Evolutionary conservation across 2,329 filamentous ascomycete genomes (phyloP).

Genomic region (Ambrosiella cleistominuta): DNA sequence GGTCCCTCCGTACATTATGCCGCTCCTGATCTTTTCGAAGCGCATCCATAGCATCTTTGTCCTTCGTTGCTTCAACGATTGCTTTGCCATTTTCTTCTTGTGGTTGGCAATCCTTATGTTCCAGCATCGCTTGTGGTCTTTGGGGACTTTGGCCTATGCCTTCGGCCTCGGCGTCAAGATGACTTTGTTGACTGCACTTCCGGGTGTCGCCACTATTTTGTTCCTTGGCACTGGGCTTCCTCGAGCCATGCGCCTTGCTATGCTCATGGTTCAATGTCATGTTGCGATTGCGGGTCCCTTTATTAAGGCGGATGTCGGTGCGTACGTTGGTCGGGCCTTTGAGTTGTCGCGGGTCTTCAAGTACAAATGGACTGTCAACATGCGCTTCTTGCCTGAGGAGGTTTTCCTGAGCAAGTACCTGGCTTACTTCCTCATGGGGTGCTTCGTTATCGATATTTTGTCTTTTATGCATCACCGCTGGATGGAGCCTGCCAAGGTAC

Average conservation of each 20-base stretch:
- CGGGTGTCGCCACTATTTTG: slow-evolving; percentile 60
- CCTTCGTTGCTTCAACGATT: slow-evolving; percentile 88
- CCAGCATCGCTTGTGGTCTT: slow-evolving; percentile 56
- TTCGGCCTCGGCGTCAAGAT: slow-evolving; percentile 86
- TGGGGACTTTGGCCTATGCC: slow-evolving; percentile 56
- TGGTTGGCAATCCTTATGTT: slow-evolving; percentile 67
- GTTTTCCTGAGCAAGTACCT: slow-evolving; percentile 55
- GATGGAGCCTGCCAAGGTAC: slow-evolving; percentile 49
- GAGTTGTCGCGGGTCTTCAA: slow-evolving; percentile 82
- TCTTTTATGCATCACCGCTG: slow-evolving; percentile 52
- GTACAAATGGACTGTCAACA: slow-evolving; percentile 98
- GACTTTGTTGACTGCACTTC: slow-evolving; percentile 68
- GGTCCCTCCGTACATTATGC: slow-evolving; percentile 74
- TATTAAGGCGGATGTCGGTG: slow-evolving; percentile 41
- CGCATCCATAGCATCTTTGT: slow-evolving; percentile 86
- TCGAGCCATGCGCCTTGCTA: slow-evolving; percentile 49
- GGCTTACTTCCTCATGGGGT: slow-evolving; percentile 44
- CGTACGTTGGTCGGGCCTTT: slow-evolving; percentile 70
- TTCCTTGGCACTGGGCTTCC: slow-evolving; percentile 56
- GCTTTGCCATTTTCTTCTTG: slow-evolving; percentile 68
- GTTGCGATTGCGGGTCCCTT: slow-evolving; percentile 52
- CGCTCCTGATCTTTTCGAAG: slow-evolving; percentile 75
- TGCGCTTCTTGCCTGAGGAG: slow-evolving; percentile 82
- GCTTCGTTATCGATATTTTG: slow-evolving; percentile 48
- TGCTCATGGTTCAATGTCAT: slow-evolving; percentile 63